Evolutionary conservation across 2,329 filamentous ascomycete species (phyloP), one percentile per base, ranked within the genome.

Genomic region (Penicillium aurantiogriseum): DNA sequence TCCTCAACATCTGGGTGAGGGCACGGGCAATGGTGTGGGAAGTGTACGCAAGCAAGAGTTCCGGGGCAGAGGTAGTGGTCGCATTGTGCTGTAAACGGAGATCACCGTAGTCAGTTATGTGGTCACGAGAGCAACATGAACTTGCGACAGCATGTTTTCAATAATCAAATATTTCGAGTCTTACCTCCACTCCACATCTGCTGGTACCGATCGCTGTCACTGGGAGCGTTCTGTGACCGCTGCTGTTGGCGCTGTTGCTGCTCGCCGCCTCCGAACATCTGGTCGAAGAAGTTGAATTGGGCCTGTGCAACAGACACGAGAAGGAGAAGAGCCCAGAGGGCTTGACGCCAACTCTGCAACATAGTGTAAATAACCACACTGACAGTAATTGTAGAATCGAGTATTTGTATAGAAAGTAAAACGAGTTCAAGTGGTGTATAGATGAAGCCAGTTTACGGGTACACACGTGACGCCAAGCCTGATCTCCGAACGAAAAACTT

Each of bases 211-310:
- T 80, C 79, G 15, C 90, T 89, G 76, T 97, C 93, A 69, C 90
- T 95, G 2, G 90, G 84, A 29, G 89, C 90, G 73, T 97, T 94
- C 27, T 85, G 85, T 65, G 87, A 81, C 55, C 85, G 83, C 45
- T 82, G 80, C 43, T 83, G 81, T 42, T 82, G 79, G 23, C 79
- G 74, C 47, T 83, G 76, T 63, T 85, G 83, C 56, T 84, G 80
- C 60, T 77, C 77, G 58, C 81, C 81, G 64, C 85, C 85, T 67
- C 86, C 83, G 74, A 99, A 97, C 91, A 97, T 96, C 69, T 97
- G 91, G 74, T 97, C 92, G 78, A 97, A 99, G 84, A 99, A 96
- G 72, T 91, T 89, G 75, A 97, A 97, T 77, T 97, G 93, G 11
- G 91, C 91, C 56, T 83, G 79, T 4, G 82, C 86, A 17, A 79